Evolutionary conservation across 2,329 filamentous ascomycete species (phyloP).

Genomic region (Endoconidiophora polonica): DNA sequence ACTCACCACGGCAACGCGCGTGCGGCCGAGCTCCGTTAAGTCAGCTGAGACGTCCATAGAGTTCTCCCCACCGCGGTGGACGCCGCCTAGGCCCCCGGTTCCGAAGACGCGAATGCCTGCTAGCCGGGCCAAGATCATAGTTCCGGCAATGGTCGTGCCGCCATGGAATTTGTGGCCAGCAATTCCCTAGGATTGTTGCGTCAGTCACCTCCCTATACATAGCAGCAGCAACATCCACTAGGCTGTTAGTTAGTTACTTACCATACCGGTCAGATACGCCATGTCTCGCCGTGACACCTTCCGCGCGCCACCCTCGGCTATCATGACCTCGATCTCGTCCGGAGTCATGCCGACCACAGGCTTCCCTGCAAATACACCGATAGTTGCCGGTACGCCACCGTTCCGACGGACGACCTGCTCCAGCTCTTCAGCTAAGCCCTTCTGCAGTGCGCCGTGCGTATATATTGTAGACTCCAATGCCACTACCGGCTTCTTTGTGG

Average conservation of each 20-base stretch:
- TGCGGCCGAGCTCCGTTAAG: constrained; percentile 81
- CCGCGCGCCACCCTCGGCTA: constrained; percentile 47
- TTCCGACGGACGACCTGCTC: constrained; percentile 66
- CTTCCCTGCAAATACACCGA: constrained; percentile 71
- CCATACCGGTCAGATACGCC: constrained; percentile 62
- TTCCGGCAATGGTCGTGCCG: constrained; percentile 84
- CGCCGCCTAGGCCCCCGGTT: constrained; percentile 84
- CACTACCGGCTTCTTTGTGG: constrained; percentile 63
- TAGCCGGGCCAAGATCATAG: constrained; percentile 73
- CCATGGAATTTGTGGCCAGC: constrained; percentile 57
- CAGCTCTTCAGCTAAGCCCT: constrained; percentile 56
- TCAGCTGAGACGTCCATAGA: constrained; percentile 93
- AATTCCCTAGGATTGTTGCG: constrained; percentile 31
- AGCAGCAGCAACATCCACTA: neutral
- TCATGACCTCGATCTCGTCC: constrained; percentile 58
- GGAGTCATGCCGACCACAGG: constrained; percentile 62
- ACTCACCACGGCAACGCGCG: constrained; percentile 72
- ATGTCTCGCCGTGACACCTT: constrained; percentile 85
- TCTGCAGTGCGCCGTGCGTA: constrained; percentile 78
- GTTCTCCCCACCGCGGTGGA: constrained; percentile 73
- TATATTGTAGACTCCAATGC: constrained; percentile 94
- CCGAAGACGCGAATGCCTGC: constrained; percentile 88
- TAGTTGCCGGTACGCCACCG: constrained; percentile 77
- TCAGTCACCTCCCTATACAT: too few species aligned
- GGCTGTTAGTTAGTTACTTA: constrained; percentile 24